A percentile compares a stretch with the other conserved stretches of the same genome.
Conservation (phyloP, 129 eudicot species). For the Pittosporum tobira region DNA sequence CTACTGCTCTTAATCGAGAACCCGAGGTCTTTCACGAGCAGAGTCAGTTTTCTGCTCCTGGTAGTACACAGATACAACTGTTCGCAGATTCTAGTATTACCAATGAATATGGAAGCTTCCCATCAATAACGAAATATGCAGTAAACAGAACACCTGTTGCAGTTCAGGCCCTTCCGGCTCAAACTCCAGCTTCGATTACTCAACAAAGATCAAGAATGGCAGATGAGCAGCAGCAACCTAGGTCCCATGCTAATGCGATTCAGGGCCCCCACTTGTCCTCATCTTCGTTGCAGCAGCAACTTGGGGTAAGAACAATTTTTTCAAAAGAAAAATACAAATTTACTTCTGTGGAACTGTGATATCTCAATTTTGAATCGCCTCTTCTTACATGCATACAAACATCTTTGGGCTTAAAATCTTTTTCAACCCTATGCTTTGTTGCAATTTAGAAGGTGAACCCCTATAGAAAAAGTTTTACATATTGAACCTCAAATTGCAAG, state of each 20-base stretch:
- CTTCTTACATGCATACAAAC: not conserved
- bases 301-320: slow-evolving; percentile 23
- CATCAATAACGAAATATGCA: slow-evolving; percentile 21
- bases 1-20: slow-evolving; percentile 20
- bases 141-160: slow-evolving; percentile 36
- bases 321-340: too few species aligned
- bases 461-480: too few species aligned
- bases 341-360: not conserved
- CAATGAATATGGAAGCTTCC: slow-evolving; percentile 38
- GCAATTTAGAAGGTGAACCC: too few species aligned
- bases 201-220: slow-evolving; percentile 19
- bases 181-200: slow-evolving; percentile 14
- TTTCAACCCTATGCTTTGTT: too few species aligned
- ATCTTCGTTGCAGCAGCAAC: slow-evolving; percentile 21
- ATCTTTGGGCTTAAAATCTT: too few species aligned
- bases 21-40: slow-evolving; percentile 19
- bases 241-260: slow-evolving; percentile 23
- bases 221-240: slow-evolving; percentile 35
- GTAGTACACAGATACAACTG: slow-evolving; percentile 31
- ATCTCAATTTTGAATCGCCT: not conserved
- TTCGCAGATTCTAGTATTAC: slow-evolving; percentile 17
- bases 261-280: slow-evolving; percentile 24
- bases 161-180: slow-evolving; percentile 66
- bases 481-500: too few species aligned
- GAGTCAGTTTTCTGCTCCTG: slow-evolving; percentile 29